phyloP scores from a whole-genome alignment of 2,329 filamentous ascomycete genomes.

The Drechslera avenae region DNA sequence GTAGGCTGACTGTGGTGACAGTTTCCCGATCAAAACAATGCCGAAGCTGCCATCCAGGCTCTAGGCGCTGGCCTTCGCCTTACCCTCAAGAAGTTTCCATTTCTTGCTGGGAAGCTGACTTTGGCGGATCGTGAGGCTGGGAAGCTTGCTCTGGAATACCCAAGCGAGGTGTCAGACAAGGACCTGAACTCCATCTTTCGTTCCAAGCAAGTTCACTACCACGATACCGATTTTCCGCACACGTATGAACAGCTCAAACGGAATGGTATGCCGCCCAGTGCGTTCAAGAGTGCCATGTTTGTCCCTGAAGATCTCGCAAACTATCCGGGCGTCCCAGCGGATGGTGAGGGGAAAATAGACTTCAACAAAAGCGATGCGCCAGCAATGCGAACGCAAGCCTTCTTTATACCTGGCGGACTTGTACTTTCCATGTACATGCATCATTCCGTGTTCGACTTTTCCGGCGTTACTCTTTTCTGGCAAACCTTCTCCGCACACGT shows the following conservation, averaged over 20 bases:
- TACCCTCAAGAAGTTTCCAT: constrained; percentile 35
- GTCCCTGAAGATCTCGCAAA: constrained; percentile 37
- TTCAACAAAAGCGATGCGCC: constrained; percentile 34
- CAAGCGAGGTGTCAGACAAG: constrained; percentile 25
- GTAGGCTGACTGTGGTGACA: constrained; percentile 7
- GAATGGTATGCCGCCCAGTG: constrained; percentile 41
- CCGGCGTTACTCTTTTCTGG: constrained; percentile 39
- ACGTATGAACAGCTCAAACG: constrained; percentile 39
- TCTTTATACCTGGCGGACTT: constrained; percentile 45
- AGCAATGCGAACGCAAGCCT: constrained; percentile 39
- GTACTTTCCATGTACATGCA: constrained; percentile 44
- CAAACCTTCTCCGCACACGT: constrained; percentile 32
- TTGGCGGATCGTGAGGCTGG: constrained; percentile 31
- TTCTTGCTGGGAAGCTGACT: constrained; percentile 39
- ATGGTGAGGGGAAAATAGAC: constrained; percentile 38
- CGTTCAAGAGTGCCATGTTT: constrained; percentile 37
- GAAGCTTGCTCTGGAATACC: constrained; percentile 35
- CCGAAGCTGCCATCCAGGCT: constrained; percentile 33
- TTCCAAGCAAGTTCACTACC: constrained; percentile 26
- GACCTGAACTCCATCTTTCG: constrained; percentile 25
- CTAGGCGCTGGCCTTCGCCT: constrained; percentile 30
- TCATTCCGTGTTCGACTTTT: constrained; percentile 41
- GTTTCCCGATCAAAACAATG: constrained; percentile 37
- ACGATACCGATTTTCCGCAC: constrained; percentile 25
- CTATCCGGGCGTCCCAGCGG: constrained; percentile 31